A percentile compares a stretch with the other conserved stretches of the same genome.
Evolutionary conservation across 306 rosid species (phyloP).

Genomic region (Quercus parvula): DNA sequence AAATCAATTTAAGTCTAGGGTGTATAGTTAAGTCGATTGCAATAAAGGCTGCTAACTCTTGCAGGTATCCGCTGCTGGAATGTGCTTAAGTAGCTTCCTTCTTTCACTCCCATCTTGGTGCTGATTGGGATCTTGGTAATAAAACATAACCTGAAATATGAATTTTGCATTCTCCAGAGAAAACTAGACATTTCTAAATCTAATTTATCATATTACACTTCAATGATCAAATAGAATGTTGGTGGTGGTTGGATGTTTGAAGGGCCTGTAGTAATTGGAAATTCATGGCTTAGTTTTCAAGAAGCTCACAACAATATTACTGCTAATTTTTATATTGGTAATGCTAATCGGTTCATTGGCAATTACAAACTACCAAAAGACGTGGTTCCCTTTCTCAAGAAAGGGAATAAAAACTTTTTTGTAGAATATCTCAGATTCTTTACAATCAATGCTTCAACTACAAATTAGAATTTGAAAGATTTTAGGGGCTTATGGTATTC

Average conservation of each 20-base stretch:
- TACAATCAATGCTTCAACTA: no score
- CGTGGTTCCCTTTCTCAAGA: not conserved
- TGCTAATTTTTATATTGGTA: not conserved
- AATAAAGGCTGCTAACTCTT: not conserved
- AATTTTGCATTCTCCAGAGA: not conserved
- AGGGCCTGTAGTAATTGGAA: no score
- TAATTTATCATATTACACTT: no score
- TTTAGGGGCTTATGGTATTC: not conserved
- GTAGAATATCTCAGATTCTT: not conserved
- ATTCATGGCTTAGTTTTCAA: not conserved
- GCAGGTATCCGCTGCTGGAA: constrained; percentile 68
- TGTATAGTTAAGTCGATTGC: not conserved
- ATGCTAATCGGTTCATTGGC: constrained; percentile 20
- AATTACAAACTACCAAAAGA: not conserved
- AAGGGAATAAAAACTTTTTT: not conserved
- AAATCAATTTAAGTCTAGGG: not conserved
- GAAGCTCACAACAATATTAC: constrained; percentile 12
- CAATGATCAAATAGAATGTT: no score
- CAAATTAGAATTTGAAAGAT: not conserved
- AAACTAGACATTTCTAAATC: not conserved
- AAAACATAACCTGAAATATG: no score
- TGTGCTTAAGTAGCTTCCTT: constrained; percentile 63
- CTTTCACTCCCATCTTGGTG: constrained; percentile 22
- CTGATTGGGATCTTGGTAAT: not conserved
- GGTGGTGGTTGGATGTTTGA: no score